Evolutionary conservation across 176 grass and related monocot species (phyloP).

Genomic region (Pharus latifolius): DNA sequence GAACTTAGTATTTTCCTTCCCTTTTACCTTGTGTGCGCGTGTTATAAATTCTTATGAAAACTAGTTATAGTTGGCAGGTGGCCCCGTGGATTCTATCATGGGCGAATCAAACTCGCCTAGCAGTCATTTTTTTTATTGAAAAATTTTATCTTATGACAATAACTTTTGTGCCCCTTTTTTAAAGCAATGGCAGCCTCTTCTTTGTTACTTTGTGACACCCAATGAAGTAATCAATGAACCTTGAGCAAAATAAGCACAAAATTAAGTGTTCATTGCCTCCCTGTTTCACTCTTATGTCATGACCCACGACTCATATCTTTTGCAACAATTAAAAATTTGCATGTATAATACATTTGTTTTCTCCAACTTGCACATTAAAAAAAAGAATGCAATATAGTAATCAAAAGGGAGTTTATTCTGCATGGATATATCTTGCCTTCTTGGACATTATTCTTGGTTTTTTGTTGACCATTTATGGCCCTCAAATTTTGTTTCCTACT

Average conservation of each 20-base stretch:
- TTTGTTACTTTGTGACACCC: conserved; percentile 15
- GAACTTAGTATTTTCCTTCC: no score
- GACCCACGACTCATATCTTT: neutral
- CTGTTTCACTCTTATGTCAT: conserved; percentile 12
- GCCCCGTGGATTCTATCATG: no score
- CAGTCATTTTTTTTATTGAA: no score
- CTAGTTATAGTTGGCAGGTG: no score
- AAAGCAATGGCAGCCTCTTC: no score
- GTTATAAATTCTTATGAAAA: no score
- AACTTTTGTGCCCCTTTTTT: no score
- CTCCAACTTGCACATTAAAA: neutral
- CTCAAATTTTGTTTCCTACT: neutral
- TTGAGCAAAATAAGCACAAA: conserved; percentile 37
- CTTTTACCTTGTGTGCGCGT: no score
- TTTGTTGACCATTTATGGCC: neutral
- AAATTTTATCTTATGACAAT: no score
- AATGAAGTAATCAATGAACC: conserved; percentile 1
- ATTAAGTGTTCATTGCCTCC: conserved; percentile 17
- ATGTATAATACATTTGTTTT: neutral
- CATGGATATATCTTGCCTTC: conserved; percentile 11
- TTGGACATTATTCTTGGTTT: conserved; percentile 2
- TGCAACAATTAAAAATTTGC: conserved; percentile 13
- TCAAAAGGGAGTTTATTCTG: no score
- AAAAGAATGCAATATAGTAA: neutral
- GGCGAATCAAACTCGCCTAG: no score